Evolutionary conservation across 148 eudicot genomes (phyloP), one percentile per base, ranked within the genome.

Genomic region (Rhododendron kiyosumense): DNA sequence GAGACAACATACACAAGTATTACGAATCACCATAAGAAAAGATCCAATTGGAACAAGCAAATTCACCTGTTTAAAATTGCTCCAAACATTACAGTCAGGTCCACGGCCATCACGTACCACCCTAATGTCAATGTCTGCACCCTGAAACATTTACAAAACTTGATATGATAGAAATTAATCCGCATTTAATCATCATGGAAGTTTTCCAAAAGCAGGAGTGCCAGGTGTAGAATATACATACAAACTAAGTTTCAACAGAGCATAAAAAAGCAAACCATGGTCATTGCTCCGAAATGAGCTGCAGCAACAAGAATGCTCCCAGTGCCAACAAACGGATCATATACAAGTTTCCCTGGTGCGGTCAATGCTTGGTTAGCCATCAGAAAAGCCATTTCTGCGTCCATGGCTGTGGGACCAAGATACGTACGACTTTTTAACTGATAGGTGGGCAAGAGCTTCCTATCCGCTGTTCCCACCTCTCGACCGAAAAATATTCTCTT

Each of bases 101-200:
- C 99, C 99, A 85, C 94, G 95, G 43, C 98, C 99, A 88, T 97
- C 99, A 88, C 99, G 98, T 84, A 97, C 99, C 86, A 97, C 99
- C 89, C 99, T 90, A 85, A 97, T 97, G 88, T 97, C 99, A 86
- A 97, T 97, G 83, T 97, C 98, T 94, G 99, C 99, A 93, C 98
- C 98, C 98, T 97, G 96, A 93, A 89, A 36, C 87, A 85, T 86
- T 83, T 86, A 86, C 26, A 88, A 92, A 87, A 93, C 93, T 86
- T 22, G 46, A 84, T 24, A 84, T n/a, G 43, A 43, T 63, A 57
- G 12, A 49, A 71, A 83, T 17, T 10, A 38, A 52, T 65, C 12
- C 32, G 52, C 51, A 32, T 32, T 6, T 82, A 63, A 46, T 77
- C 74, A 61, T 77, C 59, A 45, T 32, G 36, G 14, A 57, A 32